Evolutionary conservation across 257 asterid species (phyloP).

Genomic region (Fraxinus excelsior): DNA sequence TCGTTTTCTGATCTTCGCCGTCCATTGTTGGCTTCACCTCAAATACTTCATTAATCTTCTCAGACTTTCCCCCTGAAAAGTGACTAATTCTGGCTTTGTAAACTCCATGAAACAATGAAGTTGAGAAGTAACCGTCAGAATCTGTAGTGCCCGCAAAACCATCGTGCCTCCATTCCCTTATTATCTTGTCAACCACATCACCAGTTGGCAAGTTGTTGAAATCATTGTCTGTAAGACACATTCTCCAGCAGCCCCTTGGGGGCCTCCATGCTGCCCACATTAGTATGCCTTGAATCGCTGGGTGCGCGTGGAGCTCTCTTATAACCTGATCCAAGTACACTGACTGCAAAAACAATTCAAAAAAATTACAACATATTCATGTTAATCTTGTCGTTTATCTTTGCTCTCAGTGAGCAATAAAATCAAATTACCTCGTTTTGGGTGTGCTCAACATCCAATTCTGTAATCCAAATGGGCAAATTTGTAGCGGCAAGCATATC

Average conservation of each 20-base stretch:
- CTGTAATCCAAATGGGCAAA: constrained; percentile 38
- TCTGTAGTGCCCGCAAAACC: constrained; percentile 6
- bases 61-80: not conserved
- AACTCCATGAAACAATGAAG: constrained; percentile 7
- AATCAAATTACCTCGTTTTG: constrained; percentile 25
- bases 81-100: not conserved
- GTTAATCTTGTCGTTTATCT: not conserved
- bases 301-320: constrained; percentile 58
- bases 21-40: not conserved
- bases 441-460: constrained; percentile 26
- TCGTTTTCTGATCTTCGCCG: not conserved
- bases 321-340: constrained; percentile 46
- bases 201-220: constrained; percentile 47
- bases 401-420: too few relatives aligned
- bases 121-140: not conserved
- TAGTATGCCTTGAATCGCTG: constrained; percentile 48
- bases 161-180: constrained; percentile 15
- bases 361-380: too few relatives aligned
- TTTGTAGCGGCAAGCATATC: constrained; percentile 5
- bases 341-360: constrained; percentile 35
- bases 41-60: not conserved
- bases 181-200: constrained; percentile 50
- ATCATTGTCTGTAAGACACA: constrained; percentile 64
- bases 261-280: constrained; percentile 55
- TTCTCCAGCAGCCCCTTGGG: constrained; percentile 41